phyloP scores from a whole-genome alignment of 371 early-diverging fungal genomes.

The Haplosporangium sp. region DNA sequence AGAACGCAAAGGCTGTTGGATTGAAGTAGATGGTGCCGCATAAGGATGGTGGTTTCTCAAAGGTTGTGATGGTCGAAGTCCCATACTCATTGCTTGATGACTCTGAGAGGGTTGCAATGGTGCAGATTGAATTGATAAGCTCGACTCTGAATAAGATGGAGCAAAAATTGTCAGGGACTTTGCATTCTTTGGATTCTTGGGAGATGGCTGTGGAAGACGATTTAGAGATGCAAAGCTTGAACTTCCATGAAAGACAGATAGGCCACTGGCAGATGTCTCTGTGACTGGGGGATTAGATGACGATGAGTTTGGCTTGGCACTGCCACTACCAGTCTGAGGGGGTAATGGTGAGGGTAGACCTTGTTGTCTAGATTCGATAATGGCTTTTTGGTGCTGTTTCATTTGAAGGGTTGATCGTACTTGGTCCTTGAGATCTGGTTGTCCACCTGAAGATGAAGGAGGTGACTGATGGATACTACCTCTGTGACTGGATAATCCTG shows the following conservation, averaged over 20 bases:
- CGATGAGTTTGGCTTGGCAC: constrained; percentile 16
- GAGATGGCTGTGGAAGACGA: constrained; percentile 42
- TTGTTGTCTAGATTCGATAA: constrained; percentile 59
- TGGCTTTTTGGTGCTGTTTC: constrained; percentile 68
- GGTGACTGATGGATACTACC: constrained; percentile 31
- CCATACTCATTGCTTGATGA: constrained; percentile 51
- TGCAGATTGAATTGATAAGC: constrained; percentile 66
- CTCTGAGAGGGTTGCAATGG: constrained; percentile 63
- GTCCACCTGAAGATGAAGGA: constrained; percentile 37
- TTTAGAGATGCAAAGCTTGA: constrained; percentile 43
- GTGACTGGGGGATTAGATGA: constrained; percentile 39
- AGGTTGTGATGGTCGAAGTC: constrained; percentile 43
- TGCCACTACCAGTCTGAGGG: constrained; percentile 19
- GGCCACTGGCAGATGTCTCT: constrained; percentile 45
- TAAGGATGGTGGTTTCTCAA: constrained; percentile 48
- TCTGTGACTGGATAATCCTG: constrained; percentile 15
- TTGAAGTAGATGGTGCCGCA: constrained; percentile 34
- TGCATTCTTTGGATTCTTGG: constrained; percentile 62
- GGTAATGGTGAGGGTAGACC: constrained; percentile 23
- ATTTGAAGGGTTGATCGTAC: constrained; percentile 59
- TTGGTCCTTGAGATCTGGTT: constrained; percentile 61
- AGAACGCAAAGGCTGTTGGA: constrained; percentile 37
- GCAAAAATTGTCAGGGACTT: constrained; percentile 69
- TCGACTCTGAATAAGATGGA: constrained; percentile 66
- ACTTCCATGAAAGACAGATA: constrained; percentile 52